Conservation (phyloP, 768 basidiomycete species). For the Trametes coccinea region DNA sequence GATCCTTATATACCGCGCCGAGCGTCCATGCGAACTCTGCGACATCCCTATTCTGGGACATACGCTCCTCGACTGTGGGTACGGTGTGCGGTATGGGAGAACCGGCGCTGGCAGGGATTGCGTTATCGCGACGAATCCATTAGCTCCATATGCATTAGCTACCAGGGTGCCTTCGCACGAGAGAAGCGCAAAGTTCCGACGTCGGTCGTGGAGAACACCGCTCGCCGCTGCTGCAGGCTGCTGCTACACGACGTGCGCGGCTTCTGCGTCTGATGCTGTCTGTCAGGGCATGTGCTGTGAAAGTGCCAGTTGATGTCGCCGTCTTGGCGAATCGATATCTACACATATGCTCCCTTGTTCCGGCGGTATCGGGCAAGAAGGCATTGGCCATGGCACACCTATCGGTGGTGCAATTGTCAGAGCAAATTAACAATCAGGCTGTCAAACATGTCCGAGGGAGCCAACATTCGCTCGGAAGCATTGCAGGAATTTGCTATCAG, state of each 20-base stretch:
- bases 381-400: neutral
- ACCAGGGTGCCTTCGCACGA: neutral
- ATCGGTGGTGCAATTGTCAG: constrained; percentile 4
- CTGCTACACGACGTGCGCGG: neutral
- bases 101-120: neutral
- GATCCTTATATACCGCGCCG: constrained; percentile 7
- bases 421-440: neutral
- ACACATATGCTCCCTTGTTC: neutral
- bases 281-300: neutral
- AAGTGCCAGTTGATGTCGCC: neutral
- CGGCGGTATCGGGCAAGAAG: neutral
- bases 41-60: neutral
- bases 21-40: constrained; percentile 1
- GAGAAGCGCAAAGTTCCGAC: neutral
- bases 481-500: neutral
- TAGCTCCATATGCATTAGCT: neutral
- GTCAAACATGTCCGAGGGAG: too few relatives aligned
- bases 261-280: constrained; percentile 7
- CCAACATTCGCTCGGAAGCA: too few relatives aligned
- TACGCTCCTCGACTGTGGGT: neutral
- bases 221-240: neutral
- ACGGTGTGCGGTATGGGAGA: neutral
- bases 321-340: neutral
- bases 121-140: constrained; percentile 6
- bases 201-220: constrained; percentile 4